Evolutionary conservation across 441 rosid species (phyloP).

Genomic region (Bocquillonia castaneifolia): DNA sequence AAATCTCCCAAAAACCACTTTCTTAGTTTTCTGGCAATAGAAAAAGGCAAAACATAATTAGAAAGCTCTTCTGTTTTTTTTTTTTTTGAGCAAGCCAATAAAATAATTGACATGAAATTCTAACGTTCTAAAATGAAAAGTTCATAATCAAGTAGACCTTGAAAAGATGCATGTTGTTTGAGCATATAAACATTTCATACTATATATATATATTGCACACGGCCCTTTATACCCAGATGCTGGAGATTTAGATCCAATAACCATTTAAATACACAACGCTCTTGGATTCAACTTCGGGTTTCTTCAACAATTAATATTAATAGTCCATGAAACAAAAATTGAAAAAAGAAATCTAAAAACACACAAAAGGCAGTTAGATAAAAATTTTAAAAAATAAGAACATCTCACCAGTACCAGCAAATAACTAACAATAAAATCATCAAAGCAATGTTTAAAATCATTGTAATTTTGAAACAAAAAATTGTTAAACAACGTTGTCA

Average conservation of each 20-base stretch:
- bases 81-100: neutral
- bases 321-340: too few relatives aligned
- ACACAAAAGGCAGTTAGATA: too few relatives aligned
- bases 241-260: neutral
- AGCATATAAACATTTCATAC: neutral
- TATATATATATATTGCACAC: neutral
- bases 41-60: neutral
- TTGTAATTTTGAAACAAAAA: neutral
- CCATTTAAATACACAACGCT: neutral
- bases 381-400: too few relatives aligned
- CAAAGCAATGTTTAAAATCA: neutral
- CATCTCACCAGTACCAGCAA: too few relatives aligned
- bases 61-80: neutral
- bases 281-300: neutral
- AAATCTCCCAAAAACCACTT: conserved; percentile 13
- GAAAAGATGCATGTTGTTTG: neutral
- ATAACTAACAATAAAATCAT: neutral
- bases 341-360: too few relatives aligned
- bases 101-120: neutral
- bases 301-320: neutral
- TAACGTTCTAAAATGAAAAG: neutral
- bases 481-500: neutral
- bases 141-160: neutral
- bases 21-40: conserved; percentile 9
- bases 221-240: neutral